Percentiles rank a stretch among this genome's conserved stretches.
Conservation (phyloP, 805 yeast genomes). For the Aciculoconidium aculeatum region DNA sequence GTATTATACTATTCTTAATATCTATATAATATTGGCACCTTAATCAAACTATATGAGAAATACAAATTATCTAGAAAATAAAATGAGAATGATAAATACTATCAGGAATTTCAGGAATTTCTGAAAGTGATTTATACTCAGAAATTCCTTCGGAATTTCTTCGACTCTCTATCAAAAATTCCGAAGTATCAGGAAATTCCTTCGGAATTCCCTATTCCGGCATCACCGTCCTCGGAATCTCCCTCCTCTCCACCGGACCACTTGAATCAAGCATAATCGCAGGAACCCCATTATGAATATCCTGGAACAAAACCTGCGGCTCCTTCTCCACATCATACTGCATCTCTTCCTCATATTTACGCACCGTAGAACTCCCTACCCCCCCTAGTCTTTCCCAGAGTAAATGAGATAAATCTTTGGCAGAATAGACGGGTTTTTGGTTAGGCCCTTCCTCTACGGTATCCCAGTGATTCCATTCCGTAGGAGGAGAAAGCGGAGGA, state of each 20-base stretch:
- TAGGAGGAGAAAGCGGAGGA: constrained; percentile 40
- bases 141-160: too few species aligned
- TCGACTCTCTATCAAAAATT: too few species aligned
- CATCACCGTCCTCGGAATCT: constrained; percentile 9
- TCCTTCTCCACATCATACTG: constrained; percentile 20
- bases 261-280: constrained; percentile 35
- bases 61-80: too few species aligned
- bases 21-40: too few species aligned
- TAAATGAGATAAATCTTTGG: constrained; percentile 35
- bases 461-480: constrained; percentile 40
- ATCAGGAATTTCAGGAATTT: too few species aligned
- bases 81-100: too few species aligned
- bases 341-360: constrained; percentile 15
- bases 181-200: too few species aligned
- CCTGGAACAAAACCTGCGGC: constrained; percentile 33
- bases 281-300: constrained; percentile 34
- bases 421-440: constrained; percentile 27
- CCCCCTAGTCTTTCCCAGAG: constrained; percentile 42
- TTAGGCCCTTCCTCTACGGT: constrained; percentile 39
- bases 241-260: background rate
- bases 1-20: too few species aligned
- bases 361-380: constrained; percentile 28
- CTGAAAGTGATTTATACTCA: too few species aligned
- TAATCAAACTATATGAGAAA: too few species aligned
- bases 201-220: constrained; percentile 7